Evolutionary conservation across 2,329 filamentous ascomycete species (phyloP).

Genomic region (Cordyceps fumosorosea): DNA sequence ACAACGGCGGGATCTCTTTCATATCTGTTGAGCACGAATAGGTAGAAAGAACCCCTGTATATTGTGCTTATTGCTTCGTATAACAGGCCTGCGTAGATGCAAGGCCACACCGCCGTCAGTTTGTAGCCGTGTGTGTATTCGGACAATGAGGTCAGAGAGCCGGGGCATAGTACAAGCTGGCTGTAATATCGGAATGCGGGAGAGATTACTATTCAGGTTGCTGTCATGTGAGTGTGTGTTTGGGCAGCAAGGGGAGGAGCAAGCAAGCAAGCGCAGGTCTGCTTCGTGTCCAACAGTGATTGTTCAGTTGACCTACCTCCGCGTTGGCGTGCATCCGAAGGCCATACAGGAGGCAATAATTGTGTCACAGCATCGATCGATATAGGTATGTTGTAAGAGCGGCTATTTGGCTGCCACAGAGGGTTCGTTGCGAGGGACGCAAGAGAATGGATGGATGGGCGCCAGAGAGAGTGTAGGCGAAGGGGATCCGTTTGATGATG

Average conservation of each 20-base stretch:
- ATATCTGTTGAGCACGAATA: background rate
- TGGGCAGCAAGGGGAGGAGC: slow-evolving; percentile 1
- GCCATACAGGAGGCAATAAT: background rate
- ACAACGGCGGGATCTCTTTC: background rate
- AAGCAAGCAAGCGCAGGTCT: background rate
- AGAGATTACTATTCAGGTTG: background rate
- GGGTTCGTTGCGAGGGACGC: background rate
- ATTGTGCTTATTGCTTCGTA: background rate
- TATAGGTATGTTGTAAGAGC: background rate
- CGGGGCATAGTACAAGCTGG: background rate
- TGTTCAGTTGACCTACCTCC: background rate
- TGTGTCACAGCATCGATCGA: slow-evolving; percentile 1
- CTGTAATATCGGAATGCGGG: background rate
- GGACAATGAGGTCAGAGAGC: background rate
- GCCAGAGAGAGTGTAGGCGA: background rate
- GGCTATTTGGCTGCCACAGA: background rate
- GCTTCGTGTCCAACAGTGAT: slow-evolving; percentile 7
- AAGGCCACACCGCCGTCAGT: background rate
- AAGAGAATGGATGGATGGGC: background rate
- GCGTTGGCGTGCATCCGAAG: background rate
- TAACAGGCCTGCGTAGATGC: background rate
- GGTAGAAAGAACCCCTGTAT: too few relatives aligned
- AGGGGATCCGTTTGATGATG: background rate
- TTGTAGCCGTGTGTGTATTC: background rate
- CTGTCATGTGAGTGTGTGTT: background rate